A percentile compares a stretch with the other conserved stretches of the same genome.
These are phyloP conservation scores for Macrolepiota dolichaula DNA, from an alignment of 768 basidiomycete species.

Conservation along the genomic window DNA sequence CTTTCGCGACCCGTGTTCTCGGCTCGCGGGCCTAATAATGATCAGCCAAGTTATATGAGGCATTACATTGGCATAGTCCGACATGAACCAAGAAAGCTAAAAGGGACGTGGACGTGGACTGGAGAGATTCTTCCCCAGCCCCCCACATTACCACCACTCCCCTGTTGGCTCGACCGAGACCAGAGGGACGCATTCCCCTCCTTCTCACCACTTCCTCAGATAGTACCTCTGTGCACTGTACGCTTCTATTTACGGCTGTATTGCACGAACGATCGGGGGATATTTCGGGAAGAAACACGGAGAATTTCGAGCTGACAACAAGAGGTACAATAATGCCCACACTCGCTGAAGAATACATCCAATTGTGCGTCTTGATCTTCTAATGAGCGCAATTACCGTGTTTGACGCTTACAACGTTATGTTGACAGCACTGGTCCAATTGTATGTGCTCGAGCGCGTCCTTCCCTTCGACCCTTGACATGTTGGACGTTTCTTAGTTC, in stretches of 20 bases:
- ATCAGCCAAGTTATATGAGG: not conserved
- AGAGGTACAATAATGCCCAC: not conserved
- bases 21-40: not conserved
- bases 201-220: not conserved
- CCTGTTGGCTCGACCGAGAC: not conserved
- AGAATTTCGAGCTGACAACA: not conserved
- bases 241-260: not conserved
- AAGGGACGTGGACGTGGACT: not conserved
- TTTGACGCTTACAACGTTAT: not conserved
- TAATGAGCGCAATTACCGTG: not conserved
- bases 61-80: conserved; percentile 1
- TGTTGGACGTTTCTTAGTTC: not conserved
- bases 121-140: not conserved
- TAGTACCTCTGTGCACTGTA: not conserved
- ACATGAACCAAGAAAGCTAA: not conserved
- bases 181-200: not conserved
- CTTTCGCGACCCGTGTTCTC: not conserved
- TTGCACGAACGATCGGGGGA: not conserved
- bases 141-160: not conserved
- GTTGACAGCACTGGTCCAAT: conserved; percentile 1
- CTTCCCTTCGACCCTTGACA: not conserved
- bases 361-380: not conserved
- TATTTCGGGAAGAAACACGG: not conserved
- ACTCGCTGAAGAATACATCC: not conserved
- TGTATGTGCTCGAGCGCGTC: not conserved